Evolutionary conservation across 1,284 basidiomycete species (phyloP).

Genomic region (Cutaneotrichosporon sp.): DNA sequence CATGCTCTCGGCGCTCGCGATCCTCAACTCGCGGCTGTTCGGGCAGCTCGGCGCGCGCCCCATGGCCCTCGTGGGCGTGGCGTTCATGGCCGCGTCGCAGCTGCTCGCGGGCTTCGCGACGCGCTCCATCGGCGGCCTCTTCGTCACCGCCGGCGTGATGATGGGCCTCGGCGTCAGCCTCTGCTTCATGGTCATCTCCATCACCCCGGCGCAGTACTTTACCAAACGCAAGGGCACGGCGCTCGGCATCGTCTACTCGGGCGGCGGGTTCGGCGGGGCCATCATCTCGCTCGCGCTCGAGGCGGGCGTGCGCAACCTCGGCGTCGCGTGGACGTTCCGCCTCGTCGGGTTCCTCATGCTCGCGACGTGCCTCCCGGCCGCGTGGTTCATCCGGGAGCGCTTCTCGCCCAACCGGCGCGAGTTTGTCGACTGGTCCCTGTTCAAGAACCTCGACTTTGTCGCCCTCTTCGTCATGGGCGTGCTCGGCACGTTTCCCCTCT

Average conservation of each 20-base stretch:
- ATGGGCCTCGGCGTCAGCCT: slow-evolving; percentile 32
- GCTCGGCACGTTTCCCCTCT: slow-evolving; percentile 46
- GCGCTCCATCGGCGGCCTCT: slow-evolving; percentile 30
- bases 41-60: slow-evolving; percentile 33
- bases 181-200: slow-evolving; percentile 29
- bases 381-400: slow-evolving; percentile 20
- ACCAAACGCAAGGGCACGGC: slow-evolving; percentile 40
- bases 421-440: slow-evolving; percentile 23
- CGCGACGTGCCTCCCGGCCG: slow-evolving; percentile 12
- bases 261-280: slow-evolving; percentile 47
- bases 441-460: slow-evolving; percentile 40
- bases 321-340: slow-evolving; percentile 26
- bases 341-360: slow-evolving; percentile 18
- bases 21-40: slow-evolving; percentile 41
- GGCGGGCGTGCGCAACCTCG: slow-evolving; percentile 37
- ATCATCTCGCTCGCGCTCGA: slow-evolving; percentile 38
- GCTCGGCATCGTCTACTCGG: slow-evolving; percentile 46
- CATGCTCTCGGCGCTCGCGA: slow-evolving; percentile 37
- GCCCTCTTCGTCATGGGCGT: slow-evolving; percentile 42
- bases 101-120: slow-evolving; percentile 36
- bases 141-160: slow-evolving; percentile 32
- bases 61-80: slow-evolving; percentile 32
- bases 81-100: slow-evolving; percentile 35
- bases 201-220: slow-evolving; percentile 42
- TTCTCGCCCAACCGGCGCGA: slow-evolving; percentile 1